Base-by-base conservation (phyloP, 352 stramenopile species). In the Peronosclerospora sorghi region DNA sequence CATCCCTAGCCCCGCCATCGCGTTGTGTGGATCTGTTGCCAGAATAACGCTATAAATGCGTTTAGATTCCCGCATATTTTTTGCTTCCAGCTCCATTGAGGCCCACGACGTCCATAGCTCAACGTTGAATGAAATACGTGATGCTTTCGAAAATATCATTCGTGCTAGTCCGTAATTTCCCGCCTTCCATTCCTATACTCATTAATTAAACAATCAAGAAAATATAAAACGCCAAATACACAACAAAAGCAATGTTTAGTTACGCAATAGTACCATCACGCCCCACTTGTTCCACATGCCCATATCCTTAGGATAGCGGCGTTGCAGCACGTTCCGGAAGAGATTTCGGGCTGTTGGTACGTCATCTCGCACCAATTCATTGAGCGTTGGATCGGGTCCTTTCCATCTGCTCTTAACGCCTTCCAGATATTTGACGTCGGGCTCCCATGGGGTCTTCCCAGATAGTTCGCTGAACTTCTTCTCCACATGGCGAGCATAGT, bases 241-340 rank as follows among this genome's bases (percentile, higher is more conserved):
- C 24, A 26, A 6, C 21, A 26, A 26, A 26, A 26, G 8, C 13
- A 0, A 26, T 10, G 12, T 15, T 29, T 30, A 14, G 2, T n/a
- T 14, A 6, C 8, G 23, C 26, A 9, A 4, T 38, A 51, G 13
- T 54, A 69, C 55, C 80, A 93, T 93, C 32, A 81, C 77, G 35
- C 65, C 80, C 80, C 80, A 93, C 51, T 93, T 93, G 65, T 93
- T 93, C 80, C 80, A 93, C 80, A 93, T 93, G 52, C 65, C 71
- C 77, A 93, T 90, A 62, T 93, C 77, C 15, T 78, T 73, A 5
- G 62, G 51, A 56, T 93, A 93, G 24, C 79, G 57, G 37, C 71
- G 63, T 53, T 93, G 77, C 41, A 93, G 56, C 41, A 86, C 71
- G 35, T 83, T 83, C 10, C 77, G 73, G 54, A 93, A 93, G 9